Base-by-base conservation (phyloP, 2,329 filamentous ascomycete genomes). In the Aureobasidium namibiae region DNA sequence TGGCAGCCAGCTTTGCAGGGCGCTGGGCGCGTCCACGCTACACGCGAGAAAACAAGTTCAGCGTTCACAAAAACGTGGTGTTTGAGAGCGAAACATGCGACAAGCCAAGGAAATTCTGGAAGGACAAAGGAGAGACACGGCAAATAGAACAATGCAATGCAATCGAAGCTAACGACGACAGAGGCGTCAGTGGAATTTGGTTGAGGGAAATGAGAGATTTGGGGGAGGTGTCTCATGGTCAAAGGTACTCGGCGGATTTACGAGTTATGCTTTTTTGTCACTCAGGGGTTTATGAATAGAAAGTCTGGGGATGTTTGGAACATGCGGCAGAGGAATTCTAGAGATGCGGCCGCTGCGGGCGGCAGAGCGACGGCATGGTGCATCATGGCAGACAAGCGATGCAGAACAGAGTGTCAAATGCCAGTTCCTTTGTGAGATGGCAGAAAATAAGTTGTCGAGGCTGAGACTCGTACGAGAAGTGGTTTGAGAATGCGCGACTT, bases 131-230 rank as follows among this genome's bases (percentile, higher is more conserved):
- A 54, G 36, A 42, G 34, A 52, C 48, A 52, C 14, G 31, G 46
- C 49, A 41, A 39, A 52, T 41, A 13, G 34, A 41, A n/a, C 49
- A 41, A 41, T n/a, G 49, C 49, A 38, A 54, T 33, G 18, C 5
- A 18, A 54, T 31, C 16, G 24, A 23, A 14, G 23, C 26, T 33
- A 42, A 23, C 26, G 26, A 54, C n/a, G 36, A 54, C 50, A 54
- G 50, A 54, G 50, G 50, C 50, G 50, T 54, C 50, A 31, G 16
- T 3, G 36, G 21, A 41, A 42, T 54, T 53, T 54, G 50, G 50
- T 54, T 54, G 50, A 54, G 50, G 50, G 50, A 54, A 54, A 54
- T 54, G 50, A 54, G 50, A 21, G 36, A 54, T 54, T 54, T 42
- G 23, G 21, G 18, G 24, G 36, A 54, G 18, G 21, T 36, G 16